Conservation (phyloP, 306 rosid species). For the Erythrophleum fordii region DNA sequence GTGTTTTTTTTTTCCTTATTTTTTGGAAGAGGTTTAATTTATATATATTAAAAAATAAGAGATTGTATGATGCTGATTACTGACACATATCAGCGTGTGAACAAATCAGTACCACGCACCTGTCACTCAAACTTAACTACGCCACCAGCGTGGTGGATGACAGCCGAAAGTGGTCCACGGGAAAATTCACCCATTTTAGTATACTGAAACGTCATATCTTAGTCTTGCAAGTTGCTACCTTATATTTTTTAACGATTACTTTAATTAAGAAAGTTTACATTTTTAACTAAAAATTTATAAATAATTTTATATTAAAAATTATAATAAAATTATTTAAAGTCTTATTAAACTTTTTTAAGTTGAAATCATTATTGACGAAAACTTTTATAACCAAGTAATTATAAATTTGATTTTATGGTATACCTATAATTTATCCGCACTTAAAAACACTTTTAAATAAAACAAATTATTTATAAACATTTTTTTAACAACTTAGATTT, state of each 20-base stretch:
- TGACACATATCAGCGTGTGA: constrained; percentile 30
- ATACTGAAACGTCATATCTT: background rate
- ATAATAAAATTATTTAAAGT: too few relatives aligned
- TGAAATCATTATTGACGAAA: too few relatives aligned
- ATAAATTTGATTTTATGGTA: too few relatives aligned
- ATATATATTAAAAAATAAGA: background rate
- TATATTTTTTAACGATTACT: background rate
- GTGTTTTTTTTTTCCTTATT: background rate
- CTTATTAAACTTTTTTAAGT: too few relatives aligned
- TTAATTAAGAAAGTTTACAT: too few relatives aligned
- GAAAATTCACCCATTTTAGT: background rate
- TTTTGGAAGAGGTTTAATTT: background rate
- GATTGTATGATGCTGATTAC: constrained; percentile 15
- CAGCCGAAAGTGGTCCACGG: constrained; percentile 35
- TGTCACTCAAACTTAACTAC: constrained; percentile 48
- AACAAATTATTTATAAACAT: too few relatives aligned
- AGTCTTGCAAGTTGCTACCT: constrained; percentile 25
- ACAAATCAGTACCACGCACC: constrained; percentile 50
- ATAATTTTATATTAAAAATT: too few relatives aligned
- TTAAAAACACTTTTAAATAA: too few relatives aligned
- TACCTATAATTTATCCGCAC: too few relatives aligned
- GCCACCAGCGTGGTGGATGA: constrained; percentile 17
- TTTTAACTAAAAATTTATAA: too few relatives aligned
- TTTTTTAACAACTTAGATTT: too few relatives aligned
- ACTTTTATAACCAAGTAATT: too few relatives aligned